These are phyloP conservation scores for Ceratobasidium sp. DNA, from an alignment of 1,284 basidiomycete genomes.

Conservation along the genomic window DNA sequence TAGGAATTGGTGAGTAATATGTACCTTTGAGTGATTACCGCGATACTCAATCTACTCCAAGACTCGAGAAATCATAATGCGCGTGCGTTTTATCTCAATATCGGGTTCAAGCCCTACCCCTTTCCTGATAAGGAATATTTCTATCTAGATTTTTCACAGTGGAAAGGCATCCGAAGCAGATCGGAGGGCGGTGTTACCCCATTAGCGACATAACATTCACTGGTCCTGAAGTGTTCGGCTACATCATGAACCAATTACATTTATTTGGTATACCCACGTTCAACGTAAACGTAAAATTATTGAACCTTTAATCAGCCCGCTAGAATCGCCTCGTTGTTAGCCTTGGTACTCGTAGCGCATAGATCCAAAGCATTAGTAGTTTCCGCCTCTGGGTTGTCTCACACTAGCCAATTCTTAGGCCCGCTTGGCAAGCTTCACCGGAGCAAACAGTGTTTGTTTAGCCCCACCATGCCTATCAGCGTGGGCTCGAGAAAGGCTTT, in stretches of 20 bases:
- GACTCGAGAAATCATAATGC: constrained; percentile 44
- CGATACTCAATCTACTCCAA: background rate
- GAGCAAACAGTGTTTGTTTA: constrained; percentile 58
- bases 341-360: background rate
- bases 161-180: constrained; percentile 15
- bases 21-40: background rate
- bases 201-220: background rate
- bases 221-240: background rate
- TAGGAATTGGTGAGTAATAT: constrained; percentile 33
- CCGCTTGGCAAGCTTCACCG: constrained; percentile 61
- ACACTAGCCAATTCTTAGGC: constrained; percentile 49
- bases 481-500: constrained; percentile 59
- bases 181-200: background rate
- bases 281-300: too few species aligned
- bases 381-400: background rate
- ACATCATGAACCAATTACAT: too few species aligned
- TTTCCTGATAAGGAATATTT: constrained; percentile 43
- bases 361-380: too few species aligned
- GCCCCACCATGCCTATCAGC: constrained; percentile 58
- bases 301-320: constrained; percentile 11
- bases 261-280: too few species aligned
- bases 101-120: constrained; percentile 42
- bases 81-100: constrained; percentile 37
- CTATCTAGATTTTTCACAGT: constrained; percentile 27
- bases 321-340: constrained; percentile 4